phyloP scores from a whole-genome alignment of 1,139 yeast species.

The Hyphopichia khmerensis region DNA sequence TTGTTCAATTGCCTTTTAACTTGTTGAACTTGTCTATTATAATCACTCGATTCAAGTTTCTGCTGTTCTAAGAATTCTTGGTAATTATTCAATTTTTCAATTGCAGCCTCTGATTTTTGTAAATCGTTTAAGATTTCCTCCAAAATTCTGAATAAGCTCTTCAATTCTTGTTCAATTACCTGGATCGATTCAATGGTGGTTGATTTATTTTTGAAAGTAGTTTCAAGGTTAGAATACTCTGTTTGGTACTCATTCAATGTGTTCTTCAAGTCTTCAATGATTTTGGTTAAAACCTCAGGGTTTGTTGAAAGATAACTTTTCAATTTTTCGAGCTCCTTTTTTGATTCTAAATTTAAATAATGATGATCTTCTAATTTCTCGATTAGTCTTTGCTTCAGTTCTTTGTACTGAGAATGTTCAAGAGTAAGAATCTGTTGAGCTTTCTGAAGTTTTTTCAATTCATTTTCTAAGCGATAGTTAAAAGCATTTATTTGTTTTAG shows the following conservation, averaged over 20 bases:
- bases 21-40: constrained; percentile 50
- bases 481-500: constrained; percentile 51
- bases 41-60: constrained; percentile 44
- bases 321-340: constrained; percentile 59
- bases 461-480: constrained; percentile 60
- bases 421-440: constrained; percentile 62
- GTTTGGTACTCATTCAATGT: constrained; percentile 45
- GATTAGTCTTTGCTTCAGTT: constrained; percentile 57
- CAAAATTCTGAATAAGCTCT: constrained; percentile 47
- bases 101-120: constrained; percentile 45
- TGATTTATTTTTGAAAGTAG: constrained; percentile 49
- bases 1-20: constrained; percentile 52
- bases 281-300: constrained; percentile 53
- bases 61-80: constrained; percentile 51
- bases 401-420: constrained; percentile 69
- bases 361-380: constrained; percentile 56
- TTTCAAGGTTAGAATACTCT: constrained; percentile 43
- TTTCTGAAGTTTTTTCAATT: constrained; percentile 60
- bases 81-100: constrained; percentile 35
- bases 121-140: constrained; percentile 60
- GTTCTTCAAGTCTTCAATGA: constrained; percentile 55
- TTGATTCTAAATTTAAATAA: constrained; percentile 53
- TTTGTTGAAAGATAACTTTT: constrained; percentile 63
- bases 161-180: constrained; percentile 54
- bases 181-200: constrained; percentile 61